Conservation (phyloP, 83 land plant genomes). For the Larix sibirica region DNA sequence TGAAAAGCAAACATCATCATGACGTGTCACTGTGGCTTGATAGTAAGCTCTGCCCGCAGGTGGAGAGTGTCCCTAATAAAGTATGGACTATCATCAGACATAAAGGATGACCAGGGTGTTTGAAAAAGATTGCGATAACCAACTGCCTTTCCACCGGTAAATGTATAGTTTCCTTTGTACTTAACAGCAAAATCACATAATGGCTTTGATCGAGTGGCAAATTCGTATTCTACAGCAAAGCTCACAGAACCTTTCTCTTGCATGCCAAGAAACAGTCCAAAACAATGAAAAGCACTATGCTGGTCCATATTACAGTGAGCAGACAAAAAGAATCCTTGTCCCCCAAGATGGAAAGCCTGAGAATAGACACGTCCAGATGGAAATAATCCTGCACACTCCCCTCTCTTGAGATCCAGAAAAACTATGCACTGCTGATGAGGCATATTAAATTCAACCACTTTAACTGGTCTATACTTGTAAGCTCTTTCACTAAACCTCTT, state of each 20-base stretch:
- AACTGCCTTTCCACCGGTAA: conserved; percentile 98
- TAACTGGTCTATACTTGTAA: conserved; percentile 92
- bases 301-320: conserved; percentile 99
- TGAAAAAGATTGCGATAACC: conserved; percentile 91
- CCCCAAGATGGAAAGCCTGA: conserved; percentile 93
- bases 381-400: conserved; percentile 76
- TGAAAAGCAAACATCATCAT: too few species aligned
- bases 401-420: conserved; percentile 82
- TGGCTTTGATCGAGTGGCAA: conserved; percentile 81
- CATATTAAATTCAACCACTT: conserved; percentile 84
- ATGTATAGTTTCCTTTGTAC: conserved; percentile 88
- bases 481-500: conserved; percentile 78
- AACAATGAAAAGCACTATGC: conserved; percentile 82
- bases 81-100: conserved; percentile 86
- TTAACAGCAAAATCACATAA: conserved; percentile 68
- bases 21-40: conserved; percentile 35
- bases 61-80: conserved; percentile 84
- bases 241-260: conserved; percentile 91
- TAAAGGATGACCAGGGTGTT: conserved; percentile 74
- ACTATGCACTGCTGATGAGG: conserved; percentile 88
- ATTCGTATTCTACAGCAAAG: conserved; percentile 95
- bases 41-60: conserved; percentile 92
- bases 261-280: conserved; percentile 94
- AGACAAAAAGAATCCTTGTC: conserved; percentile 90
- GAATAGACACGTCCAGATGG: conserved; percentile 94